phyloP scores from a whole-genome alignment of 371 early-diverging fungal genomes.

The Funneliformis caledonium region DNA sequence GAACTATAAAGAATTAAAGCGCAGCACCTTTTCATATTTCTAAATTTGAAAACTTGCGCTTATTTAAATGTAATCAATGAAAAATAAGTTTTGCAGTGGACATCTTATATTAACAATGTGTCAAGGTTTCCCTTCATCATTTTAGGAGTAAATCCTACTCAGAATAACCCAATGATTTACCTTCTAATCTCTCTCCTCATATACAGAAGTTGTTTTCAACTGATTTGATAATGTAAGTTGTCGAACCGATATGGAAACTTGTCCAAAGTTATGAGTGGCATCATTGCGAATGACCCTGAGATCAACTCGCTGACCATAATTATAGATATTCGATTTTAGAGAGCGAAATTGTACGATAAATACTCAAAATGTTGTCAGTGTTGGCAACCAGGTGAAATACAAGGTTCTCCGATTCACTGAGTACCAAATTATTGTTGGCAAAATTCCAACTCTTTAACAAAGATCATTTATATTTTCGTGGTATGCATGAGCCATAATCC shows the following conservation, averaged over 20 bases:
- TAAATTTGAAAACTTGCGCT: no score
- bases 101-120: no score
- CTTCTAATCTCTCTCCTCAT: no score
- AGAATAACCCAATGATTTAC: no score
- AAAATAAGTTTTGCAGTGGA: no score
- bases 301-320: not conserved
- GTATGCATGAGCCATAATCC: not conserved
- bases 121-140: no score
- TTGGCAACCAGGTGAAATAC: constrained; percentile 7
- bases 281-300: not conserved
- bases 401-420: not conserved
- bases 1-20: no score
- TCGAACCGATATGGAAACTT: not conserved
- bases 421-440: not conserved
- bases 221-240: not conserved
- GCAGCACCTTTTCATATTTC: no score
- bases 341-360: not conserved
- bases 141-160: no score
- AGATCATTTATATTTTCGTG: not conserved
- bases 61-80: no score
- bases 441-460: not conserved
- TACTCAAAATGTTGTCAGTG: constrained; percentile 25
- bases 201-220: no score
- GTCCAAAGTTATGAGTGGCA: constrained; percentile 2
- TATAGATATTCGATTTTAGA: constrained; percentile 7